Percentiles rank a stretch among this genome's conserved stretches.
phyloP scores from a whole-genome alignment of 768 basidiomycete genomes.

The Kwoniella bestiolae region DNA sequence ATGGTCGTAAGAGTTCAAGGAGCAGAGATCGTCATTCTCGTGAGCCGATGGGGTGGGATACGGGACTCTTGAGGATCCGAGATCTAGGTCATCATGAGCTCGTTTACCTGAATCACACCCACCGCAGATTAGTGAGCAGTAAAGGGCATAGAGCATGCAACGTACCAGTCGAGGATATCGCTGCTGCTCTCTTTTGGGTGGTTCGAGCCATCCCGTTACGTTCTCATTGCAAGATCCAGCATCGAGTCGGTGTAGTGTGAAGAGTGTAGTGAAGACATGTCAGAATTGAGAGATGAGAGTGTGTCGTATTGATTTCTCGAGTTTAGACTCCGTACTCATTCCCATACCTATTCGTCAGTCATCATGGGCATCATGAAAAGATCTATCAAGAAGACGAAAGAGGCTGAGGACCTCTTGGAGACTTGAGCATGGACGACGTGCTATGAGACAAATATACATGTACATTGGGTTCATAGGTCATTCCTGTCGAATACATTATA shows the following conservation, averaged over 20 bases:
- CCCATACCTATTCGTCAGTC: no score
- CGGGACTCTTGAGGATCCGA: neutral
- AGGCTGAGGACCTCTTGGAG: no score
- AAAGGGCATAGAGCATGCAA: neutral
- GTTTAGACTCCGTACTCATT: no score
- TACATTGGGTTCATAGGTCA: no score
- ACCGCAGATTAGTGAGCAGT: neutral
- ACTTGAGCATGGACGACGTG: no score
- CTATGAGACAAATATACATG: no score
- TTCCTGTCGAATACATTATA: no score
- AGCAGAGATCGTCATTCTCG: neutral
- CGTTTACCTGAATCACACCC: neutral
- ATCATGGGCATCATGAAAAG: no score
- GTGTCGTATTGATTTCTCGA: no score
- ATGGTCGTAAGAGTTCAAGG: neutral
- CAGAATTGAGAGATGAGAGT: no score
- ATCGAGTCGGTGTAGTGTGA: neutral
- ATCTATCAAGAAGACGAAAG: no score
- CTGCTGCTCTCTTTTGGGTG: neutral
- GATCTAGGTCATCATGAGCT: neutral
- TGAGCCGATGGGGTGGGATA: neutral
- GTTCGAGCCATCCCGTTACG: neutral
- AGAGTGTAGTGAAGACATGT: no score
- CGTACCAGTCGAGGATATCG: neutral
- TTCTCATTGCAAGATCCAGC: neutral